Base-by-base conservation (phyloP, 768 basidiomycete species). In the Amanita pseudoporphyria region DNA sequence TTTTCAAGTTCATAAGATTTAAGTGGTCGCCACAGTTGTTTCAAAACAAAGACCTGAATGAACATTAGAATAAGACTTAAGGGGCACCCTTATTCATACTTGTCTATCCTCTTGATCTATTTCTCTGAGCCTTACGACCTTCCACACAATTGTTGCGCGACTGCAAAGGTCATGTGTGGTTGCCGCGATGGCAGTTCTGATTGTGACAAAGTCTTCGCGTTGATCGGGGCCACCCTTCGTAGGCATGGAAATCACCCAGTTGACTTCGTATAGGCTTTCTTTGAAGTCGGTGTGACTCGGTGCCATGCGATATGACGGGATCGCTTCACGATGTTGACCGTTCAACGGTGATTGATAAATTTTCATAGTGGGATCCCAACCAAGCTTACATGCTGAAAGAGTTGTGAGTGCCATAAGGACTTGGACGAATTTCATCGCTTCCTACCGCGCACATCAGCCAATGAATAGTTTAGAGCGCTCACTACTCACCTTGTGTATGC, bases 361-460 rank as follows among this genome's bases (percentile, higher is more conserved):
- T 22, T 31, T 33, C 54, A 55, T 55, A 0, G 30, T 14, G 9
- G 43, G 42, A 30, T 55, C 47, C 51, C 54, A 55, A 19, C 54
- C 54, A 18, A 55, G 43, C 43, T 45, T 21, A n/a, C 41, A 44
- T 1, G 54, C 52, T 2, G 10, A 22, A 33, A 49, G 43, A 9
- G 5, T 9, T 1, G 28, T 38, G 1, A 52, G 31, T 10, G 43
- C 48, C 16, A 45, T 21, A 0, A 55, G 40, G 19, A 53, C 38
- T 13, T 33, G 48, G 41, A 55, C 32, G 12, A 42, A 42, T 13
- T 42, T 18, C 40, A 22, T 42, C 19, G 40, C 13, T 14, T 42
- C 26, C 40, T 42, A 13, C 13, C 21, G 39, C 16, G n/a, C 9
- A 14, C 26, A 18, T 42, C 19, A 28, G 10, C 33, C 13, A 18